Base-by-base conservation (phyloP, 2,329 filamentous ascomycete species). In the Trichoderma sp. region DNA sequence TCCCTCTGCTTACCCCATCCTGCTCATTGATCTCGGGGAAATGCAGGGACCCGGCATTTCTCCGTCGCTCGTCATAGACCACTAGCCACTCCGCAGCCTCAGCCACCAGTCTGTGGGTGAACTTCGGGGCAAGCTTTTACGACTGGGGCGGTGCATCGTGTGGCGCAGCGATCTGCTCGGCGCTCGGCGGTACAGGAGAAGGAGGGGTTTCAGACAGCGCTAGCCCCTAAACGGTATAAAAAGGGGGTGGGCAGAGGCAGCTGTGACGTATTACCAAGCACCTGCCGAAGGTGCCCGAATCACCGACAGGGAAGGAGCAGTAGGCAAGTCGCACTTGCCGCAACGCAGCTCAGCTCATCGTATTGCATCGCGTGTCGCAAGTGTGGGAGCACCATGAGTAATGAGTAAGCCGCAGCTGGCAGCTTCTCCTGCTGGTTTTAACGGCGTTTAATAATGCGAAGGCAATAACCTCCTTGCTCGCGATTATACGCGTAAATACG, bases 221-320 rank as follows among this genome's bases (percentile, higher is more conserved):
- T 35, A 34, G 3, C 13, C 61, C 61, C 1, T 15, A 56, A 45
- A 2, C 10, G 29, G 61, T 5, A 48, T 32, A 10, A 12, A 65
- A 65, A 56, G 48, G 37, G 61, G 61, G 37, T 34, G 34, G 27
- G 39, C 35, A 65, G 61, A 56, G 61, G 61, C 37, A 52, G 61
- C 61, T 52, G 50, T 65, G 61, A 65, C 61, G 61, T 65, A 65
- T 65, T 65, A 65, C 61, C 61, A 65, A 65, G 61, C 61, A 65
- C 35, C 61, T 53, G 52, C 61, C 61, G 61, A 65, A 65, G 50
- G 52, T 57, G 61, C 61, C 61, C 61, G 61, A 65, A 65, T 53
- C 61, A 17, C 50, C 52, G 61, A 57, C 60, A 42, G 60, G 60
- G 34, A 17, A 64, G 50, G 48, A 19, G 45, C 39, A 37, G 59